phyloP scores from a whole-genome alignment of 441 rosid species.

The Adansonia gregorii region DNA sequence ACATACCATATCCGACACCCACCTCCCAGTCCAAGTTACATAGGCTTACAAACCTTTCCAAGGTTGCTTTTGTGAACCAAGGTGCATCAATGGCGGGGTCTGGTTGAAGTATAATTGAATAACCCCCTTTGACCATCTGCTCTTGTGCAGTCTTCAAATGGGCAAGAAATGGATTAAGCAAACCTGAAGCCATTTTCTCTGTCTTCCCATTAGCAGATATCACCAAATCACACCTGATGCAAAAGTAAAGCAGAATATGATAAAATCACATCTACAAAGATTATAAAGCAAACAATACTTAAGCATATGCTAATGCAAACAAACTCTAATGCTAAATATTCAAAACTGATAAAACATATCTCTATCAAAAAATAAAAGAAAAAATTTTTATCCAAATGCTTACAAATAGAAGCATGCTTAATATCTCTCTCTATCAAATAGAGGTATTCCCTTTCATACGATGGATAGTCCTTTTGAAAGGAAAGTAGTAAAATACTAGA shows the following conservation, averaged over 20 bases:
- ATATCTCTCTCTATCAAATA: not conserved
- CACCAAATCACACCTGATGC: constrained; percentile 83
- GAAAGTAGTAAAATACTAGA: too few species aligned
- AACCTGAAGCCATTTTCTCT: constrained; percentile 88
- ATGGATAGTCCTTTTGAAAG: too few species aligned
- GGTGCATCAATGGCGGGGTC: constrained; percentile 52
- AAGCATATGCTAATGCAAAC: not conserved
- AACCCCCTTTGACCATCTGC: constrained; percentile 86
- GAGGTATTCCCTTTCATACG: too few species aligned
- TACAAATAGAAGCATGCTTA: not conserved
- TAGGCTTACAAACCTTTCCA: constrained; percentile 60
- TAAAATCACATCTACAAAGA: not conserved
- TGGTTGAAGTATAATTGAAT: constrained; percentile 83
- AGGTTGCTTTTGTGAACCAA: constrained; percentile 86
- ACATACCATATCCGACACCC: too few species aligned
- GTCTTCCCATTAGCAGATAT: constrained; percentile 80
- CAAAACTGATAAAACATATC: not conserved
- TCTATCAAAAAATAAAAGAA: not conserved
- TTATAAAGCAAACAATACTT: not conserved
- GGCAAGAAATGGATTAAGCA: constrained; percentile 87
- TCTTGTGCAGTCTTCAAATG: constrained; percentile 88
- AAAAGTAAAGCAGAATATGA: constrained; percentile 16
- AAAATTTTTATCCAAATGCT: too few species aligned
- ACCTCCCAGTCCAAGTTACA: too few species aligned
- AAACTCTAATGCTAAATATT: constrained; percentile 10